Evolutionary conservation across 2,329 filamentous ascomycete genomes (phyloP).

Genomic region (Calonectria pseudoturangicola): DNA sequence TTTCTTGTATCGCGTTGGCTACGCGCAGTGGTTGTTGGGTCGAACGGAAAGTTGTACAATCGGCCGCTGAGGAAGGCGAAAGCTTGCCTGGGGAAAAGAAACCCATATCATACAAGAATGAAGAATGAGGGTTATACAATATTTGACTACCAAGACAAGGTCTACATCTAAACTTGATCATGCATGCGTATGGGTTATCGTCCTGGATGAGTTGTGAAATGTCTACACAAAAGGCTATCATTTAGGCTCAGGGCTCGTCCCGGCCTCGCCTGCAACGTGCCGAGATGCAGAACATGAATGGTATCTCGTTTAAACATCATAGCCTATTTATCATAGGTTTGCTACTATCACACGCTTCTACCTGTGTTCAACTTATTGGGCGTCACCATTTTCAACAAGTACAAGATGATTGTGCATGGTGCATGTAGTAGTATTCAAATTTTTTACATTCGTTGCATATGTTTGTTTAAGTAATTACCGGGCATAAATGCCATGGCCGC

Average conservation of each 20-base stretch:
- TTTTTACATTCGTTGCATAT: slow-evolving; percentile 2
- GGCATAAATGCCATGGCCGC: slow-evolving; percentile 18
- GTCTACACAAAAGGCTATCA: not conserved
- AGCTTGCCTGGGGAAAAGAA: not conserved
- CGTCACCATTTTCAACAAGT: not conserved
- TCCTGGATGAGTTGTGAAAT: too few relatives aligned
- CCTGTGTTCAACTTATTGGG: too few relatives aligned
- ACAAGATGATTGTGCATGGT: too few relatives aligned
- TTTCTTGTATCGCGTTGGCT: not conserved
- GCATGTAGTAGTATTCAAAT: too few relatives aligned
- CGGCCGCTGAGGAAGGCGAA: not conserved
- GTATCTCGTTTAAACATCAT: too few relatives aligned
- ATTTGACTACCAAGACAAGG: not conserved
- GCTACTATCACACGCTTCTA: too few relatives aligned
- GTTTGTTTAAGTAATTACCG: slow-evolving; percentile 7
- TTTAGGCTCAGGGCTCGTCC: not conserved
- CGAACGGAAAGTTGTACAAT: not conserved
- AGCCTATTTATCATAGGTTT: too few relatives aligned
- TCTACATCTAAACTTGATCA: not conserved
- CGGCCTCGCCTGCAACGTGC: not conserved
- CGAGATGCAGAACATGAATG: too few relatives aligned
- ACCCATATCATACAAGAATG: slow-evolving; percentile 14
- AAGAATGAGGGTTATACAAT: slow-evolving; percentile 1
- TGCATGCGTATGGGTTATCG: too few relatives aligned
- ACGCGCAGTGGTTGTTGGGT: not conserved